Conservation (phyloP, 805 yeast species). For the Yarrowia sp. region DNA sequence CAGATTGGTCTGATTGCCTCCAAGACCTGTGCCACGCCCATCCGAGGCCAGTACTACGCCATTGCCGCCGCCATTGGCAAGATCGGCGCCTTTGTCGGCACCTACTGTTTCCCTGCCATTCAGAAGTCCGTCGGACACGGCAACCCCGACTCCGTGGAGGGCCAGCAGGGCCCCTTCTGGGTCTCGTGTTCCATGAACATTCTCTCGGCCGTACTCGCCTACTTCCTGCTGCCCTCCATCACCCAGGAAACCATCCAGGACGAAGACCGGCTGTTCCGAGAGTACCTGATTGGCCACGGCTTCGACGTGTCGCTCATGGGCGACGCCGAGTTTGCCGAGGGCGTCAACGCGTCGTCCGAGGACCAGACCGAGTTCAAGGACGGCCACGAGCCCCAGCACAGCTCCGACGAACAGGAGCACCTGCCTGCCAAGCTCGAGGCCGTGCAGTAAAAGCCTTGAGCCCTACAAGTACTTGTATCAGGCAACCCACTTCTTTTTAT, state of each 20-base stretch:
- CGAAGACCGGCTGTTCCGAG: slow-evolving; percentile 77
- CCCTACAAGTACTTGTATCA: too few relatives aligned
- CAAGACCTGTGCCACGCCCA: slow-evolving; percentile 83
- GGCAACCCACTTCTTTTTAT: background rate
- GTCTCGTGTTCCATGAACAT: slow-evolving; percentile 79
- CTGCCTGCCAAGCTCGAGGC: slow-evolving; percentile 10
- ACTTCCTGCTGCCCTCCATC: slow-evolving; percentile 77
- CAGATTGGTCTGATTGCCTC: slow-evolving; percentile 87
- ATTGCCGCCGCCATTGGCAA: slow-evolving; percentile 92
- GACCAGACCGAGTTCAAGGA: slow-evolving; percentile 22
- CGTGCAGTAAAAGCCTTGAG: background rate
- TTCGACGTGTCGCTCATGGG: slow-evolving; percentile 60
- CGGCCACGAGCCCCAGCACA: background rate
- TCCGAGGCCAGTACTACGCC: slow-evolving; percentile 91
- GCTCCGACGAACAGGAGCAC: slow-evolving; percentile 2
- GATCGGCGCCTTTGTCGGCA: slow-evolving; percentile 90
- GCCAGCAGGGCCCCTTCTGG: slow-evolving; percentile 80
- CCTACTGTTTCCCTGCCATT: slow-evolving; percentile 86
- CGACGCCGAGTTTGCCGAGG: slow-evolving; percentile 25
- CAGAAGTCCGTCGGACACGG: slow-evolving; percentile 59
- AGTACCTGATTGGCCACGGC: slow-evolving; percentile 72
- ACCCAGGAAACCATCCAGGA: slow-evolving; percentile 81
- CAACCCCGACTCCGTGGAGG: slow-evolving; percentile 53
- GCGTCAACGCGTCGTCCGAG: background rate
- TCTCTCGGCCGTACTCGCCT: slow-evolving; percentile 70